These are phyloP conservation scores for Fusarium tupiense DNA, from an alignment of 2,329 filamentous ascomycete species.

Conservation along the genomic window DNA sequence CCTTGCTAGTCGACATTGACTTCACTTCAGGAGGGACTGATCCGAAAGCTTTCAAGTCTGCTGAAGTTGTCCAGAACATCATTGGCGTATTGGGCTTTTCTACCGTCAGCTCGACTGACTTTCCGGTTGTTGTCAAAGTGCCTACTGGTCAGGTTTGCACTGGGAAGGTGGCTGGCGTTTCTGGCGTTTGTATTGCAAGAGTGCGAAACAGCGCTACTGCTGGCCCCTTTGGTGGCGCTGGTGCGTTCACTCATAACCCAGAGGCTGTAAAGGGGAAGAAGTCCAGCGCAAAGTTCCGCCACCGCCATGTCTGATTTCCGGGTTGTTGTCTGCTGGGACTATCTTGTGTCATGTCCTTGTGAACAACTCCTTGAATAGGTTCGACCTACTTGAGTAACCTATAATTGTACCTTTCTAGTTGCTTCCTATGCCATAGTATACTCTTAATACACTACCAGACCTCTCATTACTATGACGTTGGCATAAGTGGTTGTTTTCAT, in stretches of 20 bases:
- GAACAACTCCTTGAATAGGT: no score
- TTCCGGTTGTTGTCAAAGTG: neutral
- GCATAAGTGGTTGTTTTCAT: no score
- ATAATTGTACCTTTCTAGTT: neutral
- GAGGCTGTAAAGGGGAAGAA: neutral
- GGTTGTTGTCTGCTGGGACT: neutral
- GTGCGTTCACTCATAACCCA: neutral
- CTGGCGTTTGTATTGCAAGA: constrained; percentile 1
- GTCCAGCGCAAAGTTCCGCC: constrained; percentile 1
- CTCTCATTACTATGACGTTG: no score
- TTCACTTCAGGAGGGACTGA: constrained; percentile 5
- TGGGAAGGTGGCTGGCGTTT: constrained; percentile 2
- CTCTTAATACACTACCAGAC: neutral
- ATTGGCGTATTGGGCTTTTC: constrained; percentile 5
- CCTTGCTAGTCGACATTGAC: neutral
- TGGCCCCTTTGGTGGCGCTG: constrained; percentile 2
- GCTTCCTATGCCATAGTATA: neutral
- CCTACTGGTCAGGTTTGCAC: neutral
- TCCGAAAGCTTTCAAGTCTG: constrained; percentile 1
- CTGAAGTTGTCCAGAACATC: neutral
- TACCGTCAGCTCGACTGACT: constrained; percentile 3
- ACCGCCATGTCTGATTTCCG: neutral
- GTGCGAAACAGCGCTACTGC: constrained; percentile 14
- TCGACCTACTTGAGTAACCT: neutral
- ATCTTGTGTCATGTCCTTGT: neutral